Evolutionary conservation across 2,329 filamentous ascomycete species (phyloP).

Genomic region (Mycosphaerella sp.): DNA sequence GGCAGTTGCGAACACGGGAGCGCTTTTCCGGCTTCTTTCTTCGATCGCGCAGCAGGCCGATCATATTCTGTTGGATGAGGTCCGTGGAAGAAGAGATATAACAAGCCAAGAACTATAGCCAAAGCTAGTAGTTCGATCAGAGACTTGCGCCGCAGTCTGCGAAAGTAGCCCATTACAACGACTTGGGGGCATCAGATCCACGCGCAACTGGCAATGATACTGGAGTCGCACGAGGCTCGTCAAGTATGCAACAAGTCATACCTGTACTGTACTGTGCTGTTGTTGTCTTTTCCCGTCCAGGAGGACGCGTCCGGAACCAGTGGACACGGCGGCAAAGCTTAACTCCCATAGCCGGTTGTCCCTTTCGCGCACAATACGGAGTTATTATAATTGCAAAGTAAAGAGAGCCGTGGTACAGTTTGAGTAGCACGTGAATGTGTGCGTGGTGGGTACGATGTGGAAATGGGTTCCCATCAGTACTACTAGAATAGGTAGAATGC

Average conservation of each 20-base stretch:
- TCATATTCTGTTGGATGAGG: constrained; percentile 10
- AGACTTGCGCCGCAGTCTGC: constrained; percentile 8
- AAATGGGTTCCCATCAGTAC: too few species aligned
- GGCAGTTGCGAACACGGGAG: constrained; percentile 20
- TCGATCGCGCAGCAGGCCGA: constrained; percentile 2
- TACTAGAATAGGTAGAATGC: too few species aligned
- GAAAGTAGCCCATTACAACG: constrained; percentile 3
- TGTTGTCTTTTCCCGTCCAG: background rate
- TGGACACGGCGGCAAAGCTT: background rate
- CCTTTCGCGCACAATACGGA: background rate
- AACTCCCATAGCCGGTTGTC: background rate
- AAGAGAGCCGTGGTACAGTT: too few species aligned
- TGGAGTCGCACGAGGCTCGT: background rate
- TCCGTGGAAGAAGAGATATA: constrained; percentile 8
- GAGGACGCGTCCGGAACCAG: background rate
- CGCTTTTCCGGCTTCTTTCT: constrained; percentile 5
- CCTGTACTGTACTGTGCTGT: background rate
- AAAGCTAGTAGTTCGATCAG: constrained; percentile 8
- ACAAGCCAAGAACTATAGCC: constrained; percentile 2
- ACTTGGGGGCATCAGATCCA: background rate
- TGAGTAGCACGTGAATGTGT: too few species aligned
- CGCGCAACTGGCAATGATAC: background rate
- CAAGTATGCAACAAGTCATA: background rate
- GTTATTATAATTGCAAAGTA: too few species aligned
- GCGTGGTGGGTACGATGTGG: too few species aligned